These are phyloP conservation scores for Penicillium flavigenum DNA, from an alignment of 495 filamentous ascomycete genomes.

Conservation along the genomic window DNA sequence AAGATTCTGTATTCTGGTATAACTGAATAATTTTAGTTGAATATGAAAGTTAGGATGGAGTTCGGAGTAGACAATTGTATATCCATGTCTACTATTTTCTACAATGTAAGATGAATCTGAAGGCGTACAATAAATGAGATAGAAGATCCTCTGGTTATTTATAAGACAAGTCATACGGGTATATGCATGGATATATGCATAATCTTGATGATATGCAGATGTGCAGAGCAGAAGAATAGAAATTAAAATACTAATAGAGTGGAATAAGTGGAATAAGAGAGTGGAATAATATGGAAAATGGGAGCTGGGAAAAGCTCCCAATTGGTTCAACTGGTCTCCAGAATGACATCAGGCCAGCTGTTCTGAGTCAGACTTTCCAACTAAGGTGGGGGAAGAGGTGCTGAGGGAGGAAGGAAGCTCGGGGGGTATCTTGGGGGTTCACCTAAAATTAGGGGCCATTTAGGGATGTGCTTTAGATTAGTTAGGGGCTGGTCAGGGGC, in stretches of 20 bases:
- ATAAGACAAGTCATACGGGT: constrained; percentile 2
- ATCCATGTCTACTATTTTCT: neutral
- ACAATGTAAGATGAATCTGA: neutral
- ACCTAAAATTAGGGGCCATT: neutral
- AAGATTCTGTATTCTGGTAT: too few relatives aligned
- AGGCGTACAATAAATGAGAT: constrained; percentile 20
- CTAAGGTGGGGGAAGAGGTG: neutral
- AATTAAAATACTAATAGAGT: too few relatives aligned
- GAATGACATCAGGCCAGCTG: constrained; percentile 29
- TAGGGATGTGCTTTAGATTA: too few relatives aligned
- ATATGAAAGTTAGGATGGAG: neutral
- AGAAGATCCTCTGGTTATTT: constrained; percentile 19
- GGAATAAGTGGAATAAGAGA: too few relatives aligned
- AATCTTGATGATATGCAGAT: neutral
- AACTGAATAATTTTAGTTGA: neutral
- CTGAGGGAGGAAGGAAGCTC: neutral
- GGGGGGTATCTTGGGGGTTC: neutral
- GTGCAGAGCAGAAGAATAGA: neutral
- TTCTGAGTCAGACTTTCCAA: constrained; percentile 2
- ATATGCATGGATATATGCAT: constrained; percentile 4
- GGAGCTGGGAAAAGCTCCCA: constrained; percentile 15
- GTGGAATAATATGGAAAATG: neutral
- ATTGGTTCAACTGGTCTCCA: constrained; percentile 18
- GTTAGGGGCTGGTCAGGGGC: neutral
- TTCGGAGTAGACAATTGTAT: neutral